Percentiles rank a stretch among this genome's conserved stretches.
These are phyloP conservation scores for Lactifluus hygrophoroides DNA, from an alignment of 768 basidiomycete species.

Conservation along the genomic window DNA sequence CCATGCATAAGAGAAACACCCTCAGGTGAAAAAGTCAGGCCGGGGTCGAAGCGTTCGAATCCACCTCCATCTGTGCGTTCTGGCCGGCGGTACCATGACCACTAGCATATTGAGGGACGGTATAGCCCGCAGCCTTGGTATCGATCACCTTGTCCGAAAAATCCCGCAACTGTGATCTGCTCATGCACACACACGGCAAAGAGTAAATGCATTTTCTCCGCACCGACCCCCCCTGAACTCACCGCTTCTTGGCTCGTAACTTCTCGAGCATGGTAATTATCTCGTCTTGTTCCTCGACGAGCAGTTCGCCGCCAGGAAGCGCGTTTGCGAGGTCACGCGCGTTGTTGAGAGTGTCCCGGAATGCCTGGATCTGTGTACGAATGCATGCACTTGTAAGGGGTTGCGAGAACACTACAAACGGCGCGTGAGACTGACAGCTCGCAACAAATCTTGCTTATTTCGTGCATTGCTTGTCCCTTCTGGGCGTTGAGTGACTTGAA, in stretches of 20 bases:
- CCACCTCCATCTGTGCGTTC: conserved; percentile 52
- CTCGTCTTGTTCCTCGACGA: conserved; percentile 59
- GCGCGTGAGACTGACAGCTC: conserved; percentile 39
- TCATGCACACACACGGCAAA: too few relatives aligned
- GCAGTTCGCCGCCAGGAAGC: conserved; percentile 67
- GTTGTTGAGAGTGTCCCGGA: conserved; percentile 47
- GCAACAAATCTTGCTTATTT: conserved; percentile 56
- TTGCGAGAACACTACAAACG: not conserved
- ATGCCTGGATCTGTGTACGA: conserved; percentile 57
- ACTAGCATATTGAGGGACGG: not conserved
- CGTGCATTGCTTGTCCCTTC: conserved; percentile 48
- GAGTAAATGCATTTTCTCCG: too few relatives aligned
- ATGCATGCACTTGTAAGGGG: too few relatives aligned
- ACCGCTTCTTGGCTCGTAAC: conserved; percentile 58
- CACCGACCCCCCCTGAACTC: too few relatives aligned
- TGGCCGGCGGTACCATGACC: conserved; percentile 7
- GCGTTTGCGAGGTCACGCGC: conserved; percentile 51
- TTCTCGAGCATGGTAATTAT: conserved; percentile 60
- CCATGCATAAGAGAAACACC: not conserved
- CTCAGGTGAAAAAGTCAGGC: conserved; percentile 18
- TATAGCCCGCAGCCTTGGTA: conserved; percentile 24
- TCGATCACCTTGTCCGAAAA: conserved; percentile 40
- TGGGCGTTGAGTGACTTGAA: conserved; percentile 50
- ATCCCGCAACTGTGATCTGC: conserved; percentile 44
- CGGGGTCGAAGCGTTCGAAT: conserved; percentile 71